Conservation (phyloP, 805 yeast genomes). For the Candida sithepensis region DNA sequence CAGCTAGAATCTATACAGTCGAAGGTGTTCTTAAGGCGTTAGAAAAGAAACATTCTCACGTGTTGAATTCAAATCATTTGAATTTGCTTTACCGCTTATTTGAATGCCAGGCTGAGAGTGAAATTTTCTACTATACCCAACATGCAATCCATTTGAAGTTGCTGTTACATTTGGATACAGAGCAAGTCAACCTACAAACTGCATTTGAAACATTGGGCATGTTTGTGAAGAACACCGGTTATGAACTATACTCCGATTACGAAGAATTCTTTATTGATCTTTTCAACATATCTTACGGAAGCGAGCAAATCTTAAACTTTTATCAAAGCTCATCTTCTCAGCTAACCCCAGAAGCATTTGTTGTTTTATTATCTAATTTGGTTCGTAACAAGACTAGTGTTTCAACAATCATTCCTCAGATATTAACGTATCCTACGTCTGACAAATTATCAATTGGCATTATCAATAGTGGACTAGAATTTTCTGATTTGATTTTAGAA, state of each 20-base stretch:
- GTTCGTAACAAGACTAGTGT: slow-evolving; percentile 6
- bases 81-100: slow-evolving; percentile 33
- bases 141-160: slow-evolving; percentile 52
- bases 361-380: slow-evolving; percentile 14
- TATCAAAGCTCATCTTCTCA: slow-evolving; percentile 4
- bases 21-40: slow-evolving; percentile 59
- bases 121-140: slow-evolving; percentile 43
- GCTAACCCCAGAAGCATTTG: slow-evolving; percentile 17
- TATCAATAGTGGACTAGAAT: slow-evolving; percentile 13
- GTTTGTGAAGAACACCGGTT: slow-evolving; percentile 36
- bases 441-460: slow-evolving; percentile 19
- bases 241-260: slow-evolving; percentile 30
- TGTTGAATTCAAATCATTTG: slow-evolving; percentile 28
- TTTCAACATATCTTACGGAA: slow-evolving; percentile 17
- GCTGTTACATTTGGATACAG: slow-evolving; percentile 36
- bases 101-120: slow-evolving; percentile 32
- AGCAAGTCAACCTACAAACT: slow-evolving; percentile 23
- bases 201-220: slow-evolving; percentile 35
- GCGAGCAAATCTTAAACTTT: slow-evolving; percentile 11
- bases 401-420: slow-evolving; percentile 10
- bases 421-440: slow-evolving; percentile 15
- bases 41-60: slow-evolving; percentile 6
- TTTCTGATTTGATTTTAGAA: slow-evolving; percentile 19
- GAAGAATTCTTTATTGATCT: slow-evolving; percentile 39
- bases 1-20: slow-evolving; percentile 60